A percentile compares a stretch with the other conserved stretches of the same genome.
phyloP scores from a whole-genome alignment of 441 rosid genomes.

The Manihot esculenta region DNA sequence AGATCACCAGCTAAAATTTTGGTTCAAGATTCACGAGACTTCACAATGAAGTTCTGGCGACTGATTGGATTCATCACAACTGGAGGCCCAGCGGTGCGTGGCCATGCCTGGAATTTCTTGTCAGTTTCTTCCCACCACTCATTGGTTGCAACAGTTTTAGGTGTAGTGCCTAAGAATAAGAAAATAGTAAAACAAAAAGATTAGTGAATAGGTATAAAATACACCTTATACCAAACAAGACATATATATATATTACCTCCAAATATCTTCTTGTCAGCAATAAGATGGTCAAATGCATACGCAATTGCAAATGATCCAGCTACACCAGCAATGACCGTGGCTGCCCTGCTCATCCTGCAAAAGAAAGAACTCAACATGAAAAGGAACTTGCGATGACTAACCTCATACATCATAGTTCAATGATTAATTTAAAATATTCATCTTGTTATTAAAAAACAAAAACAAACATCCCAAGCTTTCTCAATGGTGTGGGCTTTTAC shows the following conservation, averaged over 20 bases:
- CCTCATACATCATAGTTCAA: not conserved
- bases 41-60: constrained; percentile 85
- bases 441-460: no score
- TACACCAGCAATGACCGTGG: constrained; percentile 47
- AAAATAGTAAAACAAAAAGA: not conserved
- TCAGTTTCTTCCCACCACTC: constrained; percentile 84
- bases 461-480: no score
- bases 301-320: constrained; percentile 65
- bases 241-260: constrained; percentile 50
- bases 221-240: no score
- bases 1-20: not conserved
- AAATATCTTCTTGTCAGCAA: constrained; percentile 68
- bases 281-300: constrained; percentile 45
- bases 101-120: constrained; percentile 92
- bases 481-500: no score
- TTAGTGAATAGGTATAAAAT: not conserved
- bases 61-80: constrained; percentile 90
- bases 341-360: constrained; percentile 41
- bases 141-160: constrained; percentile 55
- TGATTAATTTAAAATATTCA: no score
- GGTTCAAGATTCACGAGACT: constrained; percentile 36
- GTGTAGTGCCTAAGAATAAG: constrained; percentile 55
- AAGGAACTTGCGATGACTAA: not conserved
- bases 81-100: constrained; percentile 82
- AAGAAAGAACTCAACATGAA: constrained; percentile 6